Evolutionary conservation across 176 grass and related monocot species (phyloP).

Genomic region (Bonia amplexicaulis): DNA sequence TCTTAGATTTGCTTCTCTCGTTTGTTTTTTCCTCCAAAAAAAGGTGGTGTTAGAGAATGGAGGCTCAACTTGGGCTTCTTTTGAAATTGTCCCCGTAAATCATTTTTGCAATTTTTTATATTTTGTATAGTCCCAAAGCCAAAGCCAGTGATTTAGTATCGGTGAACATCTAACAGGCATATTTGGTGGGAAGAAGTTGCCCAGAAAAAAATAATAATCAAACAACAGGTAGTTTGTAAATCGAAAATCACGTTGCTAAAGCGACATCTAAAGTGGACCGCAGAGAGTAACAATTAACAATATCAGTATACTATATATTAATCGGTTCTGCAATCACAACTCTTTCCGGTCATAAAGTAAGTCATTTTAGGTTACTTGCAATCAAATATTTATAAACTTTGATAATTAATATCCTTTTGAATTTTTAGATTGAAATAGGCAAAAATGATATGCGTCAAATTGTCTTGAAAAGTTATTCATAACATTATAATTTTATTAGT

Average conservation of each 20-base stretch:
- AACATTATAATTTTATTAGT: too few species aligned
- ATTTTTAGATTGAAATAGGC: too few species aligned
- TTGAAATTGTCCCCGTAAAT: background rate
- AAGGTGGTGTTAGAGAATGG: background rate
- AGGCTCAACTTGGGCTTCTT: background rate
- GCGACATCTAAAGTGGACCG: background rate
- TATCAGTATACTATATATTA: background rate
- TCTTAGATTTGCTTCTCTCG: background rate
- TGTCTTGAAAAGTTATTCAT: too few species aligned
- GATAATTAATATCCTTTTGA: too few species aligned
- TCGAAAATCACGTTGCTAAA: background rate
- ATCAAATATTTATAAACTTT: too few species aligned
- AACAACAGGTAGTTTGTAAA: background rate
- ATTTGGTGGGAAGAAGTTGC: background rate
- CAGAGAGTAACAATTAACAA: background rate
- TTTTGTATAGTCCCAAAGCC: background rate
- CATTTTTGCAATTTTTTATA: background rate
- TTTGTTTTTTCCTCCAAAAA: background rate
- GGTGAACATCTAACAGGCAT: background rate
- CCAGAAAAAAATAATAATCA: background rate
- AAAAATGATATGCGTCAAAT: too few species aligned
- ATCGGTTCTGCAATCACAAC: too few species aligned
- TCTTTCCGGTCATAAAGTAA: too few species aligned
- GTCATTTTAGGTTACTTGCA: too few species aligned
- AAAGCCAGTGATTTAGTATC: background rate